Percentiles rank a stretch among this genome's conserved stretches.
phyloP scores from a whole-genome alignment of 257 asterid species.

The Marsdenia floribunda region DNA sequence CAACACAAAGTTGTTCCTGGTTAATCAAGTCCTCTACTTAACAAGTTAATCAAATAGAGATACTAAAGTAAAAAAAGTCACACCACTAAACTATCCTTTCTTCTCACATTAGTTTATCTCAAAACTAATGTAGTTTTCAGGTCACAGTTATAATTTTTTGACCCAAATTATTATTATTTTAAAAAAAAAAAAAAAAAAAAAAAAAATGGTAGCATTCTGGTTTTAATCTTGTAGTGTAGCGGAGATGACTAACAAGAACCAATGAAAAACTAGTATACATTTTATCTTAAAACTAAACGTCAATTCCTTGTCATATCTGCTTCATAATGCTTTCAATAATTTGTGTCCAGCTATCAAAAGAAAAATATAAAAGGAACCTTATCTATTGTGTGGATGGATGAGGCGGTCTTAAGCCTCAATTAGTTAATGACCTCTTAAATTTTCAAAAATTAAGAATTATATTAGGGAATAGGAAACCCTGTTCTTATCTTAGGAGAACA shows the following conservation, averaged over 20 bases:
- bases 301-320: not conserved
- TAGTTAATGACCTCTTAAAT: too few relatives aligned
- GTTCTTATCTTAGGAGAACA: not conserved
- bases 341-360: not conserved
- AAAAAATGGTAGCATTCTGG: not conserved
- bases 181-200: too few relatives aligned
- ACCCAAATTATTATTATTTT: too few relatives aligned
- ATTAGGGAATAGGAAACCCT: too few relatives aligned
- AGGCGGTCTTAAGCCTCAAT: not conserved
- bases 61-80: too few relatives aligned
- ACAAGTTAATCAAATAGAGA: too few relatives aligned
- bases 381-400: not conserved
- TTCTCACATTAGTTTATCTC: too few relatives aligned
- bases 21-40: too few relatives aligned
- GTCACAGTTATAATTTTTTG: not conserved
- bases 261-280: not conserved
- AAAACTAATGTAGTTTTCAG: not conserved
- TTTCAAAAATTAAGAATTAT: too few relatives aligned
- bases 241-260: not conserved
- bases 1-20: too few relatives aligned
- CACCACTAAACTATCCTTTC: too few relatives aligned
- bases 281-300: not conserved
- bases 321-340: slow-evolving; percentile 3
- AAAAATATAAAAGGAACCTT: not conserved
- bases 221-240: not conserved